These are phyloP conservation scores for Candida tetrigidarum DNA, from an alignment of 1,139 yeast genomes.

Conservation along the genomic window DNA sequence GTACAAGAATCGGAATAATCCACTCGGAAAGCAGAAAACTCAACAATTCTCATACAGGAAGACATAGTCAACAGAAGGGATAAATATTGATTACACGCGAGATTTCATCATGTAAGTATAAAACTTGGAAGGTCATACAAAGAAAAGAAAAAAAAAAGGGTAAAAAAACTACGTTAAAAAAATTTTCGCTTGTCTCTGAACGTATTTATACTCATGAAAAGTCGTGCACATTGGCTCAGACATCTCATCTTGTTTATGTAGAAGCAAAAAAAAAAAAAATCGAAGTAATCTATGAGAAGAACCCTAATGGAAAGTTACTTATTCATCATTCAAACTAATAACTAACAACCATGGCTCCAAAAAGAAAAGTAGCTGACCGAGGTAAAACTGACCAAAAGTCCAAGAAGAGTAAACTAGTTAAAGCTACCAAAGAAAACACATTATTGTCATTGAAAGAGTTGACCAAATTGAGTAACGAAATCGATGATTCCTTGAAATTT, in stretches of 20 bases:
- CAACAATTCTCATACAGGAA: slow-evolving; percentile 27
- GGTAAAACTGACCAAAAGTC: slow-evolving; percentile 13
- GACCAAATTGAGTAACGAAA: slow-evolving; percentile 32
- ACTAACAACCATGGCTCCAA: slow-evolving; percentile 21
- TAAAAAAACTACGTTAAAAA: slow-evolving; percentile 7
- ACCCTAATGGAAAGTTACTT: slow-evolving; percentile 18
- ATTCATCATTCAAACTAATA: slow-evolving; percentile 21
- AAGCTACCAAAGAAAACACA: slow-evolving; percentile 9
- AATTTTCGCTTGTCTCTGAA: slow-evolving; percentile 3
- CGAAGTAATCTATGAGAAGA: slow-evolving; percentile 11
- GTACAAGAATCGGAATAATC: slow-evolving; percentile 43
- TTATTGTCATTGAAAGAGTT: slow-evolving; percentile 32
- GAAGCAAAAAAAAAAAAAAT: not conserved
- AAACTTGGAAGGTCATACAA: slow-evolving; percentile 60
- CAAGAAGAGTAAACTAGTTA: slow-evolving; percentile 10
- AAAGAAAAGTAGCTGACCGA: slow-evolving; percentile 23
- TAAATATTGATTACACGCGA: slow-evolving; percentile 49
- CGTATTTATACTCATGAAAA: not conserved
- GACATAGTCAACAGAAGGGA: slow-evolving; percentile 41
- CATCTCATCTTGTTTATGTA: slow-evolving; percentile 13
- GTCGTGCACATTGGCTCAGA: not conserved
- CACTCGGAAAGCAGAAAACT: slow-evolving; percentile 26
- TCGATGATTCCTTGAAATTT: slow-evolving; percentile 39
- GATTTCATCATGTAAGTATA: slow-evolving; percentile 63
- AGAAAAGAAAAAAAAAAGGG: slow-evolving; percentile 18